Percentiles rank a stretch among this genome's conserved stretches.
phyloP scores from a whole-genome alignment of 805 yeast genomes.

The Sugiyamaella marilandica region DNA sequence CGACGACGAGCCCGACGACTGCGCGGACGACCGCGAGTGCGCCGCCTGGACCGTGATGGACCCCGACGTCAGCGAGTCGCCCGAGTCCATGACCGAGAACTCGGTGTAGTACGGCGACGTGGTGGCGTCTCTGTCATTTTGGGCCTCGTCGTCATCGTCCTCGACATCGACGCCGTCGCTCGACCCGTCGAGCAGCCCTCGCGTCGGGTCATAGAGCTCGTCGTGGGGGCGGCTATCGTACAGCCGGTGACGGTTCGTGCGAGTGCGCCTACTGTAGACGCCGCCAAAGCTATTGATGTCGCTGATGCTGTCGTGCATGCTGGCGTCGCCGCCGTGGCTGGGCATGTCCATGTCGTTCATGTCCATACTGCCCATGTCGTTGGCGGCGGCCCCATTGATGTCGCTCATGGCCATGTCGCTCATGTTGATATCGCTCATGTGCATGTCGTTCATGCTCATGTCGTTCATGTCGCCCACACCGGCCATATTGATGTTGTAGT shows the following conservation, averaged over 20 bases:
- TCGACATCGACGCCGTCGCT: background rate
- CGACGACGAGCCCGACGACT: background rate
- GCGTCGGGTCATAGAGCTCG: background rate
- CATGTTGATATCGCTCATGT: no score
- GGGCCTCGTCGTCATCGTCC: no score
- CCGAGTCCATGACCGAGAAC: conserved; percentile 6
- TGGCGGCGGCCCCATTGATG: no score
- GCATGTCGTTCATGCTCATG: no score
- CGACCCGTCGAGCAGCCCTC: background rate
- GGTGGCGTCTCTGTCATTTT: background rate
- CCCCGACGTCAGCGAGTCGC: conserved; percentile 5
- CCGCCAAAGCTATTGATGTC: conserved; percentile 4
- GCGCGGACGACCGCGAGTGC: background rate
- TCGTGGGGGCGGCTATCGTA: conserved; percentile 3
- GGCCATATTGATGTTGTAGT: background rate
- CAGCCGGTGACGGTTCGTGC: background rate
- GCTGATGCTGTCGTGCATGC: background rate
- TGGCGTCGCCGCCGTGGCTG: background rate
- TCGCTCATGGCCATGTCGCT: no score
- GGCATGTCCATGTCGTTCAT: background rate
- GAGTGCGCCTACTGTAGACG: background rate
- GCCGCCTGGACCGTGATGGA: background rate
- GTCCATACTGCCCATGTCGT: no score
- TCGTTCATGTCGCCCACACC: background rate
- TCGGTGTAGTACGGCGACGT: conserved; percentile 7